Evolutionary conservation across 2,329 filamentous ascomycete species (phyloP), one percentile per base, ranked within the genome.

Genomic region (Aureobasidium sp.): DNA sequence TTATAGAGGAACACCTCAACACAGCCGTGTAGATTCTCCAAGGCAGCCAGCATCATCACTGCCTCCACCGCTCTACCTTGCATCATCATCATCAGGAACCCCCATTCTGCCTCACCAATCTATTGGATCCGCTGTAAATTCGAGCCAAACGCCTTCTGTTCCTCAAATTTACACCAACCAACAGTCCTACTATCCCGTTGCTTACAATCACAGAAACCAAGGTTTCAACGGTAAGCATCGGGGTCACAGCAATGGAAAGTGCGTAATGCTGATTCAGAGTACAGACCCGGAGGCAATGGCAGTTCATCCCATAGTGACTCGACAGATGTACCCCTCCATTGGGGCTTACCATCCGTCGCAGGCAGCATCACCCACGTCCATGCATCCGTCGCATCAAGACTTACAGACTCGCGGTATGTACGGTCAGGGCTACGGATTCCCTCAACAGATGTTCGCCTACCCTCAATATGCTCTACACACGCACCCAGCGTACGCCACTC

Each of bases 281-380:
- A 87, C 13, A 57, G 53, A 36, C 74, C 85, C 86, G 72, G 84
- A 86, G 72, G 78, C 82, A 70, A 88, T 88, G 85, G 84, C 85
- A 65, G 80, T 84, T 53, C 71, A 73, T 67, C 81, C 84, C 68
- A 83, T 84, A 66, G 86, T 87, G 81, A 85, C 84, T 73, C 81
- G 85, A 68, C 76, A 82, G 65, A 74, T 80, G 50, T 96, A 95
- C 73, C 92, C 92, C 68, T 90, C 91, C 64, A 96, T 96, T 53
- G 69, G 69, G 30, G 69, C 68, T 72, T 97, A 97, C 74, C 90
- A 97, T 75, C 95, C 92, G 21, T 91, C 92, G 61, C 92, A 97
- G 78, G 96, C 92, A 61, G 96, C 93, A 76, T 96, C 93, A 61
- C 93, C 93, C 53, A 90, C 91, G 42, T 96, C 92, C 55, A 92